These are phyloP conservation scores for Phialophora tarda DNA, from an alignment of 2,329 filamentous ascomycete genomes.

Conservation along the genomic window DNA sequence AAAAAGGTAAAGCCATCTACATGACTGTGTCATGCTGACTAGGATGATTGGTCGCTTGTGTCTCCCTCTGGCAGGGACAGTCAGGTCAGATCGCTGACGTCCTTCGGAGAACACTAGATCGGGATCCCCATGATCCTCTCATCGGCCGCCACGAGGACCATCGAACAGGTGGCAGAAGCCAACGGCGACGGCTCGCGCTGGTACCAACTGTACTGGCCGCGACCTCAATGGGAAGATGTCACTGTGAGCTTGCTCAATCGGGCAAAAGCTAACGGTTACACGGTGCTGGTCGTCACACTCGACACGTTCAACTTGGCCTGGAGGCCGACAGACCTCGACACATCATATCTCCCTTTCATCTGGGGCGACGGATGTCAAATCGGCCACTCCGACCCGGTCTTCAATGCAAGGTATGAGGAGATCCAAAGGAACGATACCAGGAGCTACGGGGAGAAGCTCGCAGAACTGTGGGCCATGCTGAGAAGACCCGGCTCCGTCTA, in stretches of 20 bases:
- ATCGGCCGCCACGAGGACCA: constrained; percentile 66
- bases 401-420: constrained; percentile 60
- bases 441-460: constrained; percentile 46
- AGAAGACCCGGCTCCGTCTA: constrained; percentile 37
- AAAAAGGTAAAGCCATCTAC: constrained; percentile 45
- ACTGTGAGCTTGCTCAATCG: constrained; percentile 66
- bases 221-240: constrained; percentile 62
- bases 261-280: constrained; percentile 66
- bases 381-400: constrained; percentile 70
- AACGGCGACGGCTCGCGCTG: constrained; percentile 63
- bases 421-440: constrained; percentile 54
- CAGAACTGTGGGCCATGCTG: constrained; percentile 33
- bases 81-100: neutral
- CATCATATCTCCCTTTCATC: constrained; percentile 56
- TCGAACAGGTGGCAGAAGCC: constrained; percentile 68
- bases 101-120: constrained; percentile 41
- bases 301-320: constrained; percentile 73
- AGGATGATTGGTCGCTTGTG: neutral
- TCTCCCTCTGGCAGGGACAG: no score
- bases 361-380: constrained; percentile 58
- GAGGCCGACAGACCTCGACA: constrained; percentile 70
- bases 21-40: neutral
- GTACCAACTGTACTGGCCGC: constrained; percentile 78
- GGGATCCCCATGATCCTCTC: constrained; percentile 69
- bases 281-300: constrained; percentile 71